These are phyloP conservation scores for Butyriboletus loyo DNA, from an alignment of 768 basidiomycete genomes.

Conservation along the genomic window DNA sequence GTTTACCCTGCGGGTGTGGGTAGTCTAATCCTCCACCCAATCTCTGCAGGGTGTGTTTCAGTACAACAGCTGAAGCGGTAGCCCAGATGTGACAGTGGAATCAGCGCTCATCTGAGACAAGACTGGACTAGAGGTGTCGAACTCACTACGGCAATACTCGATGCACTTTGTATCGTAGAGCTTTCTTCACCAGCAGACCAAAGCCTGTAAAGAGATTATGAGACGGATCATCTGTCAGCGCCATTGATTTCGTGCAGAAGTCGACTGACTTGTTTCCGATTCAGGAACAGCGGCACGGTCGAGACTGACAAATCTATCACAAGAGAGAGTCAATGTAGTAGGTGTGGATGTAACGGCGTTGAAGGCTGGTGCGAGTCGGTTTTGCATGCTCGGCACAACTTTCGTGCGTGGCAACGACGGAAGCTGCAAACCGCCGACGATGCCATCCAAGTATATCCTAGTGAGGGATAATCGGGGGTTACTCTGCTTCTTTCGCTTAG, in stretches of 20 bases:
- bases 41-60: not conserved
- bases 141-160: conserved; percentile 8
- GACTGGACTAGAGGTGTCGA: not conserved
- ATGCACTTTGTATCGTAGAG: not conserved
- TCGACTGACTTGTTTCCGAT: conserved; percentile 9
- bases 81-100: not conserved
- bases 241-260: not conserved
- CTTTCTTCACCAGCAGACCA: not conserved
- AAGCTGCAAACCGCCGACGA: conserved; percentile 17
- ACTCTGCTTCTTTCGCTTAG: conserved; percentile 8
- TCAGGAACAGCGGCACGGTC: not conserved
- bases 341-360: conserved; percentile 1
- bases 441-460: conserved; percentile 1
- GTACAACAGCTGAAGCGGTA: not conserved
- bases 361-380: not conserved
- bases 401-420: conserved; percentile 18
- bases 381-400: not conserved
- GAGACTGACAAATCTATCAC: not conserved
- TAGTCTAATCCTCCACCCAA: not conserved
- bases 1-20: not conserved
- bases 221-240: not conserved
- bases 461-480: not conserved
- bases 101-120: not conserved
- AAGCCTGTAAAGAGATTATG: not conserved
- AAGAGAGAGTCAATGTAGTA: not conserved